Evolutionary conservation across 345 rosid genomes (phyloP).

Genomic region (Moricandia moricandioides): DNA sequence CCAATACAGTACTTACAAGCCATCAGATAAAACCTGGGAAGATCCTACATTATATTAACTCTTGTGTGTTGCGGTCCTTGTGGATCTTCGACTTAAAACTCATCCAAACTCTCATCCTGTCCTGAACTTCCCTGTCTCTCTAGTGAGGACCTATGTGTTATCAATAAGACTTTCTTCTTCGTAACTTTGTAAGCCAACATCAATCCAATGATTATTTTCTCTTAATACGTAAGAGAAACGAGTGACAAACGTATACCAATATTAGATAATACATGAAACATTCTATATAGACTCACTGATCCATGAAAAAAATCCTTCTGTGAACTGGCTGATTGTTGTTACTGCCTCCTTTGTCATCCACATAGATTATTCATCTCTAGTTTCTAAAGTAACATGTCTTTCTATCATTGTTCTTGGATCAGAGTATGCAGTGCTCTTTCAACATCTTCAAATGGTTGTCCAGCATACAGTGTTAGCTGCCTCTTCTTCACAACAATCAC

Average conservation of each 20-base stretch:
- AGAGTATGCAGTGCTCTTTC: conserved; percentile 60
- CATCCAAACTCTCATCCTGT: no score
- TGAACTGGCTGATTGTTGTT: background rate
- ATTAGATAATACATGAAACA: background rate
- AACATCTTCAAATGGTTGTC: conserved; percentile 68
- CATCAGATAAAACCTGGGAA: conserved; percentile 74
- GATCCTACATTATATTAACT: conserved; percentile 36
- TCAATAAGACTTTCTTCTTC: background rate
- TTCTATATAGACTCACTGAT: background rate
- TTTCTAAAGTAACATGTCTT: background rate
- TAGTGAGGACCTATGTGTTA: no score
- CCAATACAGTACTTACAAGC: conserved; percentile 79
- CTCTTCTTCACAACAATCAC: conserved; percentile 67
- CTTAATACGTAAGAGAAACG: background rate
- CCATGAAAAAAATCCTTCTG: background rate
- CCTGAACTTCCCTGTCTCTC: no score
- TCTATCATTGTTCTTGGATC: conserved; percentile 38
- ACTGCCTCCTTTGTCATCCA: conserved; percentile 1
- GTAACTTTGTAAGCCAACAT: background rate
- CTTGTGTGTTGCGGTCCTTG: no score
- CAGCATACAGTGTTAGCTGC: conserved; percentile 71
- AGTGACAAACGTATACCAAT: background rate
- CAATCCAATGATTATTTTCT: background rate
- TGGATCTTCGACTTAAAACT: no score
- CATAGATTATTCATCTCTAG: background rate